Percentiles rank a stretch among this genome's conserved stretches.
These are phyloP conservation scores for Mycena rebaudengoi DNA, from an alignment of 768 basidiomycete genomes.

Conservation along the genomic window DNA sequence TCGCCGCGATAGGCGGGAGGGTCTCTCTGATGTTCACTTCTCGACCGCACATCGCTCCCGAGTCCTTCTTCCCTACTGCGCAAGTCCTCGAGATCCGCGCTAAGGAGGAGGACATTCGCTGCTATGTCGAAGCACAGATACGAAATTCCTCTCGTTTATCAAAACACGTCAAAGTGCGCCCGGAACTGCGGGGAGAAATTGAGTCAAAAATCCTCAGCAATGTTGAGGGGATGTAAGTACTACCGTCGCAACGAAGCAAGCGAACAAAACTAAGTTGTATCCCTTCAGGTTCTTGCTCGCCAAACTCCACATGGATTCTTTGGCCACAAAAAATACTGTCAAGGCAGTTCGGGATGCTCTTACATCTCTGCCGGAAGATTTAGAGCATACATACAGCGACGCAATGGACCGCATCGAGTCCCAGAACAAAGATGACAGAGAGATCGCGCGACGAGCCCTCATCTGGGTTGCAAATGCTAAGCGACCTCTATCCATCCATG, in stretches of 20 bases:
- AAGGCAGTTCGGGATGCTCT: not conserved
- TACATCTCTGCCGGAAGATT: not conserved
- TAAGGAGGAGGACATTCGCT: not conserved
- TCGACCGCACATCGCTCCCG: not conserved
- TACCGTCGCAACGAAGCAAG: no score
- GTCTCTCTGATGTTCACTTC: not conserved
- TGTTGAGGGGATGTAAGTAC: not conserved
- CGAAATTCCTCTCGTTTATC: not conserved
- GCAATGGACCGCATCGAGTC: not conserved
- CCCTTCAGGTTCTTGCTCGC: not conserved
- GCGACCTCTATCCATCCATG: not conserved
- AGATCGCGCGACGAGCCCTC: not conserved
- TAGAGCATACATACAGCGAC: not conserved
- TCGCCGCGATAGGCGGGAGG: not conserved
- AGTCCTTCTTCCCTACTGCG: not conserved
- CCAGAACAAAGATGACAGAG: not conserved
- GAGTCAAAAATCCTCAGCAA: not conserved
- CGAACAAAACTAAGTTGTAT: not conserved
- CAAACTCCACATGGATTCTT: not conserved
- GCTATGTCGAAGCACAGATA: not conserved
- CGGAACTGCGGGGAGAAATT: not conserved
- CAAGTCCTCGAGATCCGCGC: not conserved
- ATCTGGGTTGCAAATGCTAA: slow-evolving; percentile 1
- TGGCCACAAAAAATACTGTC: not conserved
- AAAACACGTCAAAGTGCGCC: not conserved